Percentiles rank a stretch among this genome's conserved stretches.
These are phyloP conservation scores for Paramecium sonneborni DNA, from an alignment of 73 alveolate species.

Conservation along the genomic window DNA sequence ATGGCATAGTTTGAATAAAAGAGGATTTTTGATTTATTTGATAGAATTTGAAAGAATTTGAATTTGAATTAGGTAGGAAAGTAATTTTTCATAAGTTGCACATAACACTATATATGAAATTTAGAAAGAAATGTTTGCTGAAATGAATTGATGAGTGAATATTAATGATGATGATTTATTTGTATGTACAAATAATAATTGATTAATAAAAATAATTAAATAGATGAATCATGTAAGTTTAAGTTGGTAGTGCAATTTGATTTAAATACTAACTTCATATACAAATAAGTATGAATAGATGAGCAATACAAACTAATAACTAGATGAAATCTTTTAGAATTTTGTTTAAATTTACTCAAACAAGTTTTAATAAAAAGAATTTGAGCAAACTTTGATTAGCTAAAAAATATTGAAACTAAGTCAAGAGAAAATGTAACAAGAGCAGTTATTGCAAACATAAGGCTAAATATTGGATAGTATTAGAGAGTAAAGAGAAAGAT, in stretches of 20 bases:
- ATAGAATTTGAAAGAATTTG: not conserved
- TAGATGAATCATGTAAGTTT: not conserved
- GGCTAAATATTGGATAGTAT: not conserved
- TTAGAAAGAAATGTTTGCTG: not conserved
- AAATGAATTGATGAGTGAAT: not conserved
- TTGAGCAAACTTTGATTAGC: not conserved
- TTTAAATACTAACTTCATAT: not conserved
- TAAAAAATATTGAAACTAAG: not conserved
- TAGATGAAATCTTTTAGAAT: not conserved
- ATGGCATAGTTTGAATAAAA: not conserved
- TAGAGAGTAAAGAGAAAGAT: not conserved
- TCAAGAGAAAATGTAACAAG: not conserved
- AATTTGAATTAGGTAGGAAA: not conserved
- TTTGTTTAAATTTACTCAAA: not conserved
- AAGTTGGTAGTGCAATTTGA: not conserved
- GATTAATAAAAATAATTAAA: not conserved
- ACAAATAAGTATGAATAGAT: not conserved
- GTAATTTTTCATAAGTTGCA: not conserved
- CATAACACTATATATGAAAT: not conserved
- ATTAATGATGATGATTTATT: not conserved
- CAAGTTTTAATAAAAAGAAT: not conserved
- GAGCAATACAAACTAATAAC: not conserved
- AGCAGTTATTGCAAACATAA: not conserved
- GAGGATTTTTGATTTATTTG: too few relatives aligned
- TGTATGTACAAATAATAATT: not conserved